A percentile compares a stretch with the other conserved stretches of the same genome.
These are phyloP conservation scores for Malassezia brasiliensis DNA, from an alignment of 1,284 basidiomycete species.

Conservation along the genomic window DNA sequence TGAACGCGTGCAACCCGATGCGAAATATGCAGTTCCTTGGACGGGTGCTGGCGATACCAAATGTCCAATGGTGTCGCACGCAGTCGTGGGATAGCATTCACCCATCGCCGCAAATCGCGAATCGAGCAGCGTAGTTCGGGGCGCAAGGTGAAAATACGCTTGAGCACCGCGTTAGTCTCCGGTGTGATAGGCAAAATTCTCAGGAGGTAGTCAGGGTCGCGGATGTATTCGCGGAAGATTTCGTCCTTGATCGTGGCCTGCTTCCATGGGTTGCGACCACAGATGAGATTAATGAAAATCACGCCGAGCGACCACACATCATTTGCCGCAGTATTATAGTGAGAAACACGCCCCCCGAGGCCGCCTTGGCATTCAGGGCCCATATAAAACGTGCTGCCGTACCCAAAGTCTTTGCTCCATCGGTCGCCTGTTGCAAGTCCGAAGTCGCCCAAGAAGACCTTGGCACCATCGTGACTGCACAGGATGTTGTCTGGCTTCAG, in stretches of 20 bases:
- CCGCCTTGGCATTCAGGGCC: conserved; percentile 92
- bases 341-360: conserved; percentile 52
- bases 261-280: conserved; percentile 78
- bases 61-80: conserved; percentile 40
- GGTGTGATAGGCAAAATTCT: conserved; percentile 46
- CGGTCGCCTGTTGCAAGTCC: conserved; percentile 87
- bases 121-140: conserved; percentile 37
- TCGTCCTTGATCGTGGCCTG: conserved; percentile 63
- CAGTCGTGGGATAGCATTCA: conserved; percentile 33
- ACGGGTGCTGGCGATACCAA: conserved; percentile 12
- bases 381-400: conserved; percentile 93
- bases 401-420: conserved; percentile 80
- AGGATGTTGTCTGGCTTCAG: conserved; percentile 96
- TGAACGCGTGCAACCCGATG: too few species aligned
- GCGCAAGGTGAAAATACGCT: conserved; percentile 41
- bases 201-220: conserved; percentile 39
- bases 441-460: conserved; percentile 87
- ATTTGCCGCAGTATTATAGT: conserved; percentile 61
- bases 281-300: conserved; percentile 78
- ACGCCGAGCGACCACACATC: conserved; percentile 94
- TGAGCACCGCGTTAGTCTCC: conserved; percentile 41
- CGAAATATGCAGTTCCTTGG: neutral
- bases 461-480: conserved; percentile 64
- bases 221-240: conserved; percentile 54
- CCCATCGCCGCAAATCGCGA: conserved; percentile 29